Percentiles rank a stretch among this genome's conserved stretches.
Evolutionary conservation across 164 flowering plant species (phyloP).

Genomic region (Magnolia sinica): DNA sequence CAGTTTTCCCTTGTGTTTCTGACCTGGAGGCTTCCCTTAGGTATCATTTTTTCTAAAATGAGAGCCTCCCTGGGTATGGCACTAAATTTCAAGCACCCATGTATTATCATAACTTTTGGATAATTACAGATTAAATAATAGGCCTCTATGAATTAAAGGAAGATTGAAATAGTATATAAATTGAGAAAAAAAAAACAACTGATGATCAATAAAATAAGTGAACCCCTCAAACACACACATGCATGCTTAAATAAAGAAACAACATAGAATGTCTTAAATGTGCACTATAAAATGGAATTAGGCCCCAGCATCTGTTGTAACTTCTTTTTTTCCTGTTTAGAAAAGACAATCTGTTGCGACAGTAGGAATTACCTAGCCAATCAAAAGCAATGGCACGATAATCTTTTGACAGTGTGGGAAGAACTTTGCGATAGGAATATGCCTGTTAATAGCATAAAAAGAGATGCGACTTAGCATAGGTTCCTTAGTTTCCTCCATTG

Average conservation of each 20-base stretch:
- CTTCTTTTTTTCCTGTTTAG: background rate
- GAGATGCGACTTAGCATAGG: background rate
- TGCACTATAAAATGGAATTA: background rate
- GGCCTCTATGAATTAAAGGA: too few relatives aligned
- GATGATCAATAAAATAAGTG: background rate
- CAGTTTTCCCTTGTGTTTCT: too few relatives aligned
- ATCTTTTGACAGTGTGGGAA: slow-evolving; percentile 65
- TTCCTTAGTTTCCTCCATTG: slow-evolving; percentile 1
- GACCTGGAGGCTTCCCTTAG: too few relatives aligned
- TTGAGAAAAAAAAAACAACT: background rate
- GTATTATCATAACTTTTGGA: too few relatives aligned
- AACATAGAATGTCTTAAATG: too few relatives aligned
- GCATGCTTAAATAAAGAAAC: too few relatives aligned
- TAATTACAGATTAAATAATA: too few relatives aligned
- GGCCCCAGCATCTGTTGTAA: background rate
- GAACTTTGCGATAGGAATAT: slow-evolving; percentile 85
- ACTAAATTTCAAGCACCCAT: too few relatives aligned
- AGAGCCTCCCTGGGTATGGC: too few relatives aligned
- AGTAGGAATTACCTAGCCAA: slow-evolving; percentile 71
- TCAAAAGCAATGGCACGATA: slow-evolving; percentile 82
- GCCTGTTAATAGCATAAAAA: slow-evolving; percentile 46
- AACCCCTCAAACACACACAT: too few relatives aligned
- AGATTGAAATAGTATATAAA: too few relatives aligned
- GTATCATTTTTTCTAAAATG: too few relatives aligned
- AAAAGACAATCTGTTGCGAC: background rate